These are phyloP conservation scores for Gaertneriomyces semiglobifer DNA, from an alignment of 192 early-diverging fungal species.

Conservation along the genomic window DNA sequence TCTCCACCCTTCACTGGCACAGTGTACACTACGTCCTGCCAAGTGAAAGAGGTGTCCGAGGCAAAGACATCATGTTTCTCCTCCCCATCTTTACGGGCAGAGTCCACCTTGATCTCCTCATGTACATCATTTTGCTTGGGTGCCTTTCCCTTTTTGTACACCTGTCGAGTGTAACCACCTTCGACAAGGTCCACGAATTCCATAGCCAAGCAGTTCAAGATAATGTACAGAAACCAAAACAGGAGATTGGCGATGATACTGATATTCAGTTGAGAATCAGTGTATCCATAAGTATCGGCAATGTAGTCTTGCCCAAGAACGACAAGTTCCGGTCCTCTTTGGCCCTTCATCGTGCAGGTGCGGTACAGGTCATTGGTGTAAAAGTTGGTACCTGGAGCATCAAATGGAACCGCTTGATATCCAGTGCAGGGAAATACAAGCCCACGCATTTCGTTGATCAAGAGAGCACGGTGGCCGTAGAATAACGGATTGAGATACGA, in stretches of 20 bases:
- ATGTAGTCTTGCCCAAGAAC: constrained; percentile 66
- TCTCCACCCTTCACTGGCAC: constrained; percentile 62
- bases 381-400: constrained; percentile 22
- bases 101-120: too few relatives aligned
- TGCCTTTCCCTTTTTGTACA: constrained; percentile 44
- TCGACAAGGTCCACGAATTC: constrained; percentile 62
- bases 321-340: constrained; percentile 46
- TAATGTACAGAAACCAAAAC: constrained; percentile 27
- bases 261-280: constrained; percentile 32
- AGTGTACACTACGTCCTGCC: constrained; percentile 60
- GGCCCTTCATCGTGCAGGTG: constrained; percentile 66
- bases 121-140: constrained; percentile 22
- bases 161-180: constrained; percentile 49
- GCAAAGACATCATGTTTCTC: too few relatives aligned
- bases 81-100: too few relatives aligned
- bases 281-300: constrained; percentile 50
- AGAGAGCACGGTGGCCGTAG: constrained; percentile 56
- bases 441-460: constrained; percentile 65
- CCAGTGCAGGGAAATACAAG: constrained; percentile 26
- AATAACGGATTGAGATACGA: constrained; percentile 64
- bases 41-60: constrained; percentile 6
- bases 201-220: constrained; percentile 38
- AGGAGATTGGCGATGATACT: constrained; percentile 26
- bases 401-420: constrained; percentile 41
- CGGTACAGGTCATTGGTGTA: constrained; percentile 48